phyloP scores from a whole-genome alignment of 2,329 filamentous ascomycete species.

The Pseudogymnoascus sp. region DNA sequence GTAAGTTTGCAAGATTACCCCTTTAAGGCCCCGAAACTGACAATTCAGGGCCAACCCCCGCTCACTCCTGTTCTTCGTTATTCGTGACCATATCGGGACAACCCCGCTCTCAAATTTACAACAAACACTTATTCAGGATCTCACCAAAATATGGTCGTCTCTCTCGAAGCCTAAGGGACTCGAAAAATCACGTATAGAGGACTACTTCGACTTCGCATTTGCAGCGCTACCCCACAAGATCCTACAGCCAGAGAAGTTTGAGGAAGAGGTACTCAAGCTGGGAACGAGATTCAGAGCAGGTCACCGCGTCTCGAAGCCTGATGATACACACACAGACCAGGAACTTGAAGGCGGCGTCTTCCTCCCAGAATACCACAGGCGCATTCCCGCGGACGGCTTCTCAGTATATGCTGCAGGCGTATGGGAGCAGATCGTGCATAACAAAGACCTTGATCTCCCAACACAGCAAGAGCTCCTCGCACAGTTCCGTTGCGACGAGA shows the following conservation, averaged over 20 bases:
- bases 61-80: slow-evolving; percentile 96
- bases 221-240: slow-evolving; percentile 95
- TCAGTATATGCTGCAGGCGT: slow-evolving; percentile 87
- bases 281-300: slow-evolving; percentile 77
- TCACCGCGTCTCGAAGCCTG: slow-evolving; percentile 61
- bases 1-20: slow-evolving; percentile 43
- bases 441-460: slow-evolving; percentile 94
- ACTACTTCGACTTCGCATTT: slow-evolving; percentile 99
- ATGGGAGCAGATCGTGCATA: slow-evolving; percentile 98
- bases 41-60: slow-evolving; percentile 67
- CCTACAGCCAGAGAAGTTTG: slow-evolving; percentile 86
- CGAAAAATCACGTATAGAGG: slow-evolving; percentile 82
- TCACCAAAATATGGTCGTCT: slow-evolving; percentile 85
- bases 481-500: slow-evolving; percentile 97
- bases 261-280: slow-evolving; percentile 70
- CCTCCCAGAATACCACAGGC: slow-evolving; percentile 86
- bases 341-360: slow-evolving; percentile 76
- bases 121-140: slow-evolving; percentile 82
- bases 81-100: slow-evolving; percentile 89
- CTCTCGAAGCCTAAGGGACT: slow-evolving; percentile 87
- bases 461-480: slow-evolving; percentile 95
- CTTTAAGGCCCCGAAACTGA: slow-evolving; percentile 23
- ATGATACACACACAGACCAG: slow-evolving; percentile 58
- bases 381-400: slow-evolving; percentile 96
- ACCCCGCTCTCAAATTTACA: slow-evolving; percentile 87